Percentiles rank a stretch among this genome's conserved stretches.
phyloP scores from a whole-genome alignment of 2,329 filamentous ascomycete species.

The Botrytis tulipae region DNA sequence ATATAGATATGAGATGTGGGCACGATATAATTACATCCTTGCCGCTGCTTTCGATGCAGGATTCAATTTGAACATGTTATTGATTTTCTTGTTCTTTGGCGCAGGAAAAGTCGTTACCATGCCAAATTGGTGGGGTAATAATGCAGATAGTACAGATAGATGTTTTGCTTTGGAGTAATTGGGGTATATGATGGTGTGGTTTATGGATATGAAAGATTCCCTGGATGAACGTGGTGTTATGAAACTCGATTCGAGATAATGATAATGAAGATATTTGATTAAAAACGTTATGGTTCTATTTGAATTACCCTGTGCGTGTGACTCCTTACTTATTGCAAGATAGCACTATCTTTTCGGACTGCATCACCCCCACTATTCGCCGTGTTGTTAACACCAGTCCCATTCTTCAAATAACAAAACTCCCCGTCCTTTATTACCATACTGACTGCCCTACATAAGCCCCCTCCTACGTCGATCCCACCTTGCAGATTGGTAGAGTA shows the following conservation, averaged over 20 bases:
- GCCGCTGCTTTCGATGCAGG: slow-evolving; percentile 61
- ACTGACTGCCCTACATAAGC: slow-evolving; percentile 15
- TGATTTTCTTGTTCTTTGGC: slow-evolving; percentile 60
- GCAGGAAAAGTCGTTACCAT: slow-evolving; percentile 55
- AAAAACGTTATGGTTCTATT: neutral
- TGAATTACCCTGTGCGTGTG: neutral
- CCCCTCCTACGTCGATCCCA: slow-evolving; percentile 1
- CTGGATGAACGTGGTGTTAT: neutral
- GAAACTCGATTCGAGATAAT: slow-evolving; percentile 4
- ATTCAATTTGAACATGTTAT: slow-evolving; percentile 60
- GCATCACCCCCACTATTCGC: neutral
- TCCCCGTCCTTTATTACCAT: slow-evolving; percentile 16
- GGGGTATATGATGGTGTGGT: neutral
- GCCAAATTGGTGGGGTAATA: slow-evolving; percentile 66
- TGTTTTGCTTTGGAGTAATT: slow-evolving; percentile 51
- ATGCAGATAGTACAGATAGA: slow-evolving; percentile 52
- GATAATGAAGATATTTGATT: slow-evolving; percentile 4
- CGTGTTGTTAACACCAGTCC: slow-evolving; percentile 20
- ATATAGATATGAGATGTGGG: slow-evolving; percentile 56
- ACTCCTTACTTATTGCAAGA: slow-evolving; percentile 5
- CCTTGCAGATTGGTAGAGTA: neutral
- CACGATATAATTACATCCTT: slow-evolving; percentile 59
- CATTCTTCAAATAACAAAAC: slow-evolving; percentile 23
- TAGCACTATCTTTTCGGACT: slow-evolving; percentile 19
- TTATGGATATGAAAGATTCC: neutral